A percentile compares a stretch with the other conserved stretches of the same genome.
These are phyloP conservation scores for Symbiodinium pilosum DNA, from an alignment of 73 alveolate species.

Conservation along the genomic window DNA sequence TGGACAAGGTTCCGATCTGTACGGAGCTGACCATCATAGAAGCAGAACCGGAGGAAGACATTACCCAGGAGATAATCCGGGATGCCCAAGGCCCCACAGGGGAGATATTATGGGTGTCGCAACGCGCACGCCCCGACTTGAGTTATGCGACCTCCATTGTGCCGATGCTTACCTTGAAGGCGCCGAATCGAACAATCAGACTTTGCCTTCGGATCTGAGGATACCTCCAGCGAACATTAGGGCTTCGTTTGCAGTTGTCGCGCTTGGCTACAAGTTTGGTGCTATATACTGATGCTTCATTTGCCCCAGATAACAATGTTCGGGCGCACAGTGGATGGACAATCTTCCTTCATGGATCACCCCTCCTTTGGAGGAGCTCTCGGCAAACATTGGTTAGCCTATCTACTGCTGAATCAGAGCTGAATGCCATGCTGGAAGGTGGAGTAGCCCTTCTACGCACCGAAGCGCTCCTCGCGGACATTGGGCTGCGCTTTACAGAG, in stretches of 20 bases:
- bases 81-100: too few species aligned
- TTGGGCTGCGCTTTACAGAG: background rate
- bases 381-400: background rate
- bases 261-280: background rate
- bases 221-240: background rate
- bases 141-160: too few species aligned
- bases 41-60: too few species aligned
- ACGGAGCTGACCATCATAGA: too few species aligned
- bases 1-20: too few species aligned
- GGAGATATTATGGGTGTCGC: too few species aligned
- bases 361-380: background rate
- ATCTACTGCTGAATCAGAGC: background rate
- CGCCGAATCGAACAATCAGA: background rate
- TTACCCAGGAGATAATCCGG: too few species aligned
- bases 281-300: background rate
- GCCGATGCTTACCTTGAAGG: too few species aligned
- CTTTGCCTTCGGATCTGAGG: background rate
- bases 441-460: background rate
- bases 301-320: background rate
- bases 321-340: background rate
- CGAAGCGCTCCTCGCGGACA: background rate
- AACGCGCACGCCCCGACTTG: too few species aligned
- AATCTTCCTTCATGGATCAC: background rate
- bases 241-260: too few species aligned
- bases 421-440: slow-evolving; percentile 8